These are phyloP conservation scores for Simmondsia chinensis DNA, from an alignment of 148 eudicot genomes.

Conservation along the genomic window DNA sequence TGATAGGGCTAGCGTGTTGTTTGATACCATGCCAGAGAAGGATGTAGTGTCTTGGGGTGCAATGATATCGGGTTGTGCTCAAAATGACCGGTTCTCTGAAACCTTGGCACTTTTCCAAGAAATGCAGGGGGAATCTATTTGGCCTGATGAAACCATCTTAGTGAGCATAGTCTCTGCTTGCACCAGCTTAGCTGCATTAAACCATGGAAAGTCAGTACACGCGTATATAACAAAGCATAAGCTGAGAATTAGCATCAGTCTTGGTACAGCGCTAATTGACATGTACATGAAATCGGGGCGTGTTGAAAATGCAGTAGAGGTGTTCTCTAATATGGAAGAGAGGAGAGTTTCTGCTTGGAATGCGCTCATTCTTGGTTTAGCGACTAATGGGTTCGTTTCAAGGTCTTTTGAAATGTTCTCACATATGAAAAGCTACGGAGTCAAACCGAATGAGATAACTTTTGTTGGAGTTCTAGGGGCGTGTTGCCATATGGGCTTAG, in stretches of 20 bases:
- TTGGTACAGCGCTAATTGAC: conserved; percentile 66
- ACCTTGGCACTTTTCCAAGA: conserved; percentile 44
- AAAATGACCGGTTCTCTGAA: conserved; percentile 30
- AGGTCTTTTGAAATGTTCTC: conserved; percentile 43
- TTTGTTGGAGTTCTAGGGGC: conserved; percentile 67
- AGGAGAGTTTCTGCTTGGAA: conserved; percentile 67
- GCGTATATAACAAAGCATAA: conserved; percentile 39
- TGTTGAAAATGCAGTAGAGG: conserved; percentile 46
- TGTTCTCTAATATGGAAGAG: conserved; percentile 46
- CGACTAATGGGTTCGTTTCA: conserved; percentile 42
- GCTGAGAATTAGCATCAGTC: conserved; percentile 32
- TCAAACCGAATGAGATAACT: conserved; percentile 55
- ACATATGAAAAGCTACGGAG: conserved; percentile 40
- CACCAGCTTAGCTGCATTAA: conserved; percentile 43
- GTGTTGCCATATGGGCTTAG: conserved; percentile 65
- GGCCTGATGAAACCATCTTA: conserved; percentile 55
- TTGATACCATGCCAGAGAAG: conserved; percentile 54
- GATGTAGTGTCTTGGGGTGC: conserved; percentile 77
- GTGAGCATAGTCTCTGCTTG: conserved; percentile 66
- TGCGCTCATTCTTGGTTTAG: conserved; percentile 53
- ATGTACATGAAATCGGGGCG: conserved; percentile 79
- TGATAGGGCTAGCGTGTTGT: conserved; percentile 36
- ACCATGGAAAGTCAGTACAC: conserved; percentile 52
- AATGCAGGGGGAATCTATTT: conserved; percentile 40
- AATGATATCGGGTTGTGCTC: conserved; percentile 62